These are phyloP conservation scores for Hypoxylon subgilvum DNA, from an alignment of 495 filamentous ascomycete genomes.

Conservation along the genomic window DNA sequence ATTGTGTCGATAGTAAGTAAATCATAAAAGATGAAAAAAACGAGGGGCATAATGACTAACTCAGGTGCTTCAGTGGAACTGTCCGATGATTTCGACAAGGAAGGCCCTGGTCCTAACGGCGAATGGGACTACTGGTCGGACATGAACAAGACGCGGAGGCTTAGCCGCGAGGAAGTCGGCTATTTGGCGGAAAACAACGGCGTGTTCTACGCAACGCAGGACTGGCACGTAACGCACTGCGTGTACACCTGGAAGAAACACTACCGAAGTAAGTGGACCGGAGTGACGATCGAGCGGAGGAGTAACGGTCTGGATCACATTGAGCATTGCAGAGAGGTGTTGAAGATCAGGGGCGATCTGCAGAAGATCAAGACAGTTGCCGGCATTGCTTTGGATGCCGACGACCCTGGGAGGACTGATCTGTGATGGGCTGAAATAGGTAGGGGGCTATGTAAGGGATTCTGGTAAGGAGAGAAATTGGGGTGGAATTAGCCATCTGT, in stretches of 20 bases:
- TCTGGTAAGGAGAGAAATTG: too few relatives aligned
- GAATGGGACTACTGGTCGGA: too few relatives aligned
- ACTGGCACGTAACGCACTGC: not conserved
- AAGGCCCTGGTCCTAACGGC: too few relatives aligned
- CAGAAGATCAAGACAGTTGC: not conserved
- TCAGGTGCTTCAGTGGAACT: too few relatives aligned
- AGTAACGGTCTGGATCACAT: slow-evolving; percentile 4
- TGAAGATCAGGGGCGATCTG: not conserved
- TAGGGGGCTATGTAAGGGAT: too few relatives aligned
- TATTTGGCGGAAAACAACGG: not conserved
- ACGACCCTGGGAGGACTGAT: not conserved
- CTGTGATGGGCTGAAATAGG: not conserved
- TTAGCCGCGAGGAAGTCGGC: not conserved
- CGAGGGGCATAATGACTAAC: too few relatives aligned
- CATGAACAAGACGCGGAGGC: not conserved
- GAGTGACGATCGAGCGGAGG: not conserved
- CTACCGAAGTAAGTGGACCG: slow-evolving; percentile 2
- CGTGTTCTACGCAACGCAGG: not conserved
- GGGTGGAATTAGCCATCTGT: too few relatives aligned
- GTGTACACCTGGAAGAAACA: not conserved
- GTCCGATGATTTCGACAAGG: too few relatives aligned
- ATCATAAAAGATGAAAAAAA: too few relatives aligned
- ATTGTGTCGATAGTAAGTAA: too few relatives aligned
- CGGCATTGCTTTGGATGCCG: slow-evolving; percentile 3
- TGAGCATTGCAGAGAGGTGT: not conserved